These are phyloP conservation scores for Malus asiatica DNA, from an alignment of 306 rosid genomes.

Conservation along the genomic window DNA sequence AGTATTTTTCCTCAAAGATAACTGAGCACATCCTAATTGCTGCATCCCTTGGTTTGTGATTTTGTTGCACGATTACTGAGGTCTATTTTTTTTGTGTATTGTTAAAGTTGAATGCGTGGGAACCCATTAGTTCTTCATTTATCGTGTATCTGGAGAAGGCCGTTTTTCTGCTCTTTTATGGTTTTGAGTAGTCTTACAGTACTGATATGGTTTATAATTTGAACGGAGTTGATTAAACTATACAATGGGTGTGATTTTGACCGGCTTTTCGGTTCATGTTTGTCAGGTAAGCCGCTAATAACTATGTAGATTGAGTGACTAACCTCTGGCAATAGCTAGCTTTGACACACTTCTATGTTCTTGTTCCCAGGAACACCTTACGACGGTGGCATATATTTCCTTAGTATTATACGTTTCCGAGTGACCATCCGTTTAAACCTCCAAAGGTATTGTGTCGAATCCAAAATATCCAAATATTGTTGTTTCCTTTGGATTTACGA, in stretches of 20 bases:
- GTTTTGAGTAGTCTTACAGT: not conserved
- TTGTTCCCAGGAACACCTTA: constrained; percentile 66
- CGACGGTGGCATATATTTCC: constrained; percentile 81
- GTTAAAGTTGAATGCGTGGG: not conserved
- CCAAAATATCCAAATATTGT: not conserved
- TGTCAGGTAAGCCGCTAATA: not conserved
- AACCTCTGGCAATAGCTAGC: not conserved
- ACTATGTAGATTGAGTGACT: not conserved
- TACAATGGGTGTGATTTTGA: no score
- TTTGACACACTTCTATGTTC: constrained; percentile 12
- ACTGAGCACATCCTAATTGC: not conserved
- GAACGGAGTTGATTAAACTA: not conserved
- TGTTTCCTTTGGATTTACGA: not conserved
- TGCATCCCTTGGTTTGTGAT: not conserved
- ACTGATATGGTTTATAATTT: no score
- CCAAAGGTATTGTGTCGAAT: constrained; percentile 48
- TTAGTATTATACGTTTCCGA: constrained; percentile 62
- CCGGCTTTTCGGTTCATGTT: not conserved
- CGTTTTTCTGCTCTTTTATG: not conserved
- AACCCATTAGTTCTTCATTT: not conserved
- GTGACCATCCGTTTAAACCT: constrained; percentile 82
- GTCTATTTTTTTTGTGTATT: not conserved
- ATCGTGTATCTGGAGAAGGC: not conserved
- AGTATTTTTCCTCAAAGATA: no score
- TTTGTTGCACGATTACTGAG: not conserved